Base-by-base conservation (phyloP, 768 basidiomycete species). In the Mycena metata region DNA sequence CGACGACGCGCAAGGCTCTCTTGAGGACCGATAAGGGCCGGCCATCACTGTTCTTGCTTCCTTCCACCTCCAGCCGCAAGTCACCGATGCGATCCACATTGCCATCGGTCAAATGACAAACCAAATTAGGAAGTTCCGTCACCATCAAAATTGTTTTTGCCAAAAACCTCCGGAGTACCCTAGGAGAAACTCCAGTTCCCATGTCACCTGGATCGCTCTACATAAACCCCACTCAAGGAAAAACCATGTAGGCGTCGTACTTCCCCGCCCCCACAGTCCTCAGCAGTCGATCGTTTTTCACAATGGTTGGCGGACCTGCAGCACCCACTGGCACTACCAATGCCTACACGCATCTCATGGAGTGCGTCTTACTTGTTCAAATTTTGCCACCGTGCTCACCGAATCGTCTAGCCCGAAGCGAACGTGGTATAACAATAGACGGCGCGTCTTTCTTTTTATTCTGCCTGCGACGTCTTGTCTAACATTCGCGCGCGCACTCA, bases 341-440 rank as follows among this genome's bases (percentile, higher is more conserved):
- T 35, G 83, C 83, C 39, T 87, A 86, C 71, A 78, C 76, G 10
- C 88, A 89, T 71, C 82, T 91, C 64, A 69, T 91, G 64, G 88
- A 93, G n/a, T n/a, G n/a, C n/a, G n/a, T n/a, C n/a, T n/a, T n/a
- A n/a, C n/a, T n/a, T n/a, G n/a, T n/a, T n/a, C n/a, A n/a, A n/a
- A n/a, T n/a, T n/a, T n/a, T n/a, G n/a, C n/a, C n/a, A n/a, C n/a
- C n/a, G n/a, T n/a, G n/a, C n/a, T n/a, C n/a, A n/a, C n/a, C n/a
- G n/a, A n/a, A n/a, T n/a, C n/a, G n/a, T n/a, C n/a, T n/a, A n/a
- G n/a, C 79, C 90, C 90, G 15, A 86, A 76, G 65, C 83, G 89
- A 76, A 91, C 83, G 75, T 93, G 92, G 92, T 91, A 90, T 79
- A 92, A 90, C 80, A 93, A 93, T 83, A 86, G 77, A 78, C 83